These are phyloP conservation scores for Epichloe uncinata DNA, from an alignment of 2,329 filamentous ascomycete genomes.

Conservation along the genomic window DNA sequence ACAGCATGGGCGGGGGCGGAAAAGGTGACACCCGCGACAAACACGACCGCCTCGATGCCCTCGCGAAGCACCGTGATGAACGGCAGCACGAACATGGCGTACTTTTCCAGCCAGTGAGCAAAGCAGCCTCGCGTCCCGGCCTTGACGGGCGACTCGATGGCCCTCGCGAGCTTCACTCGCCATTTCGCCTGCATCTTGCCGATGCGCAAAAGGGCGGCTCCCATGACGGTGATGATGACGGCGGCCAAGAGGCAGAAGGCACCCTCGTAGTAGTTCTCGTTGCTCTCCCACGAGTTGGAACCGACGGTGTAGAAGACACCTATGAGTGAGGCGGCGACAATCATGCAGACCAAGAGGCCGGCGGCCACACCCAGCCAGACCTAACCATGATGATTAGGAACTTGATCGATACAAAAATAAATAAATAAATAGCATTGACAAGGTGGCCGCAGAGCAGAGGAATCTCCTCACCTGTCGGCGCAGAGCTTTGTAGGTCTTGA, in stretches of 20 bases:
- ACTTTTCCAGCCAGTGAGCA: constrained; percentile 58
- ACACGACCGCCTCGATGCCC: constrained; percentile 75
- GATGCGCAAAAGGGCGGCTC: constrained; percentile 65
- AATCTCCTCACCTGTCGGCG: constrained; percentile 41
- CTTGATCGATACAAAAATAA: too few relatives aligned
- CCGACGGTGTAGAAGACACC: constrained; percentile 58
- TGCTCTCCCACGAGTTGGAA: constrained; percentile 49
- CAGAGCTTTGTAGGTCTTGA: constrained; percentile 50
- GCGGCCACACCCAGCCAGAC: constrained; percentile 50
- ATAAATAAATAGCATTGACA: too few relatives aligned
- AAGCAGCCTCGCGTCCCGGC: constrained; percentile 34
- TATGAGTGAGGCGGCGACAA: constrained; percentile 54
- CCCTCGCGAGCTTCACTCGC: constrained; percentile 65
- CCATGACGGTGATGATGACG: constrained; percentile 71
- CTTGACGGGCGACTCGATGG: constrained; percentile 41
- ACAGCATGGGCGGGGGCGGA: constrained; percentile 62
- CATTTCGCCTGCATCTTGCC: constrained; percentile 79
- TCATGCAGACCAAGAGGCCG: constrained; percentile 51
- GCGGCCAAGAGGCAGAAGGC: constrained; percentile 62
- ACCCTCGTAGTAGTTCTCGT: constrained; percentile 72
- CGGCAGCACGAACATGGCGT: constrained; percentile 74
- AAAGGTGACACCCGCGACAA: constrained; percentile 73
- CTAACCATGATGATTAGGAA: too few relatives aligned
- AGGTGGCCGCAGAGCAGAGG: rapidly evolving
- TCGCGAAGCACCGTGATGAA: constrained; percentile 82